Conservation (phyloP, 495 filamentous ascomycete genomes). For the Hyaloscypha finlandica region DNA sequence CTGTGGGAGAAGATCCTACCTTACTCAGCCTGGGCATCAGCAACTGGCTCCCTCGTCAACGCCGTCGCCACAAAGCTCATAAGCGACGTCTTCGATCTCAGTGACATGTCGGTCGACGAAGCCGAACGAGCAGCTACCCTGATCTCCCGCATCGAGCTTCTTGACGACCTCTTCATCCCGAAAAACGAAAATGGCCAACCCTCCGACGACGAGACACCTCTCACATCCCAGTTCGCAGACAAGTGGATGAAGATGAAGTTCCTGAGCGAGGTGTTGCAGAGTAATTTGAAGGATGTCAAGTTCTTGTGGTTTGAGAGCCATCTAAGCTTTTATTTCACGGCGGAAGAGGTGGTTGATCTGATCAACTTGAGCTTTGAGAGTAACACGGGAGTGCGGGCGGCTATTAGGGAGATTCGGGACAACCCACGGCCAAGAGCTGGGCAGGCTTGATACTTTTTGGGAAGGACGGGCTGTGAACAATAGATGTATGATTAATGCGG, state of each 20-base stretch:
- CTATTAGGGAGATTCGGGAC: constrained; percentile 75
- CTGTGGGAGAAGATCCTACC: constrained; percentile 82
- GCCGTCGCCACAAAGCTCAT: constrained; percentile 80
- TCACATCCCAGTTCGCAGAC: constrained; percentile 76
- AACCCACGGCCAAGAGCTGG: constrained; percentile 16
- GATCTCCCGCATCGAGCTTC: constrained; percentile 66
- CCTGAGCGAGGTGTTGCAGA: constrained; percentile 85
- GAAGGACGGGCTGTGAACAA: no score
- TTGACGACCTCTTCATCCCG: constrained; percentile 77
- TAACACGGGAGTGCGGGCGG: constrained; percentile 71
- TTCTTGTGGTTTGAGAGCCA: constrained; percentile 88
- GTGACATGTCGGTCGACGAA: constrained; percentile 84
- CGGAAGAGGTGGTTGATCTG: constrained; percentile 84
- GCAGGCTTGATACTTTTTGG: no score
- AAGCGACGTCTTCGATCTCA: constrained; percentile 80
- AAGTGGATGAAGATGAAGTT: constrained; percentile 92
- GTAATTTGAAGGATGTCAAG: constrained; percentile 83
- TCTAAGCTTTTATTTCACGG: constrained; percentile 77
- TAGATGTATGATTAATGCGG: no score
- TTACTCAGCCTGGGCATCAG: constrained; percentile 79
- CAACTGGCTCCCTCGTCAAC: constrained; percentile 80
- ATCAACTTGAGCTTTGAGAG: constrained; percentile 90
- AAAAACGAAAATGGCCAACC: constrained; percentile 34
- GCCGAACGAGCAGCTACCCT: constrained; percentile 75
- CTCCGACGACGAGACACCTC: constrained; percentile 35